Evolutionary conservation across 352 stramenopile genomes (phyloP).

Genomic region (Pythium utonaiense): DNA sequence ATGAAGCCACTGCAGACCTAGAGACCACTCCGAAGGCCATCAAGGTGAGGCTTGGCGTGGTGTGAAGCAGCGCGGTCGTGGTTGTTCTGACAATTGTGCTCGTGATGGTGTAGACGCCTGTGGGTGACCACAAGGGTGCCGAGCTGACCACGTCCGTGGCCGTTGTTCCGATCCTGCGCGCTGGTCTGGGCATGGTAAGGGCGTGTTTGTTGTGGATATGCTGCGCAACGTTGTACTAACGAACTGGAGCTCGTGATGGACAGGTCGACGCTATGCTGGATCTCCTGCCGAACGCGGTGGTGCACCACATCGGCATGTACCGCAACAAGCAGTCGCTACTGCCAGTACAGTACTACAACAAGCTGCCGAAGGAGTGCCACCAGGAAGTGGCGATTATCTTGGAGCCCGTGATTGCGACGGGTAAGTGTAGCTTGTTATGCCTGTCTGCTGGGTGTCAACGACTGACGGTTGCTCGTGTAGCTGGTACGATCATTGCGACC

Average conservation of each 20-base stretch:
- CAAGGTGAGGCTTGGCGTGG: conserved; percentile 34
- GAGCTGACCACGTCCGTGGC: conserved; percentile 91
- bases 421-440: conserved; percentile 26
- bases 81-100: background rate
- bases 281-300: conserved; percentile 91
- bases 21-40: conserved; percentile 66
- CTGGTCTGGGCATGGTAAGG: conserved; percentile 85
- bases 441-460: background rate
- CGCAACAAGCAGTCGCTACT: conserved; percentile 88
- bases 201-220: background rate
- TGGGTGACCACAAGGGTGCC: conserved; percentile 70
- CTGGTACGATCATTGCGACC: conserved; percentile 92
- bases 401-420: conserved; percentile 96
- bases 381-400: conserved; percentile 94
- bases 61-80: background rate
- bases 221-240: background rate
- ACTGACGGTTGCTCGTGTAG: conserved; percentile 20
- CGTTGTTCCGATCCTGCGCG: conserved; percentile 96
- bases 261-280: conserved; percentile 97
- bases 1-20: conserved; percentile 77
- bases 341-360: conserved; percentile 99
- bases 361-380: conserved; percentile 93
- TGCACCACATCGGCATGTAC: conserved; percentile 97
- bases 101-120: conserved; percentile 42
- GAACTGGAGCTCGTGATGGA: background rate